Evolutionary conservation across 148 eudicot genomes (phyloP).

Genomic region (Heliosperma pusillum): DNA sequence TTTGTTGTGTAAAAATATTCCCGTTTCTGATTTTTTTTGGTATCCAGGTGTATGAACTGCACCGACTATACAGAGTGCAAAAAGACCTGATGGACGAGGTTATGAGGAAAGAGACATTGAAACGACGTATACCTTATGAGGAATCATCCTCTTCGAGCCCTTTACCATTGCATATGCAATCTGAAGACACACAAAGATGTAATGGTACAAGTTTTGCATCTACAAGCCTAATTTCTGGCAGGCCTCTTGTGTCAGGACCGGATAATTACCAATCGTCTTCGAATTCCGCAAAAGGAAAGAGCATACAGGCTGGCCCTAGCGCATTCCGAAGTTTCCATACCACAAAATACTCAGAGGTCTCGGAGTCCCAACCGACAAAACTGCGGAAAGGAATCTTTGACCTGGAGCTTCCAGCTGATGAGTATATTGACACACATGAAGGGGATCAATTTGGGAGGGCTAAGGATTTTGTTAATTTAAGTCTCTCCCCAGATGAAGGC

Average conservation of each 20-base stretch:
- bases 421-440: conserved; percentile 62
- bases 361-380: conserved; percentile 72
- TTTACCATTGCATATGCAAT: conserved; percentile 44
- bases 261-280: not conserved
- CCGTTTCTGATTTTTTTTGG: not conserved
- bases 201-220: conserved; percentile 42
- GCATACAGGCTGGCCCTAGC: conserved; percentile 27
- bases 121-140: conserved; percentile 39
- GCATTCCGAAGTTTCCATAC: conserved; percentile 36
- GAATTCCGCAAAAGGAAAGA: conserved; percentile 25
- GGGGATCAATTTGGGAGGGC: conserved; percentile 30
- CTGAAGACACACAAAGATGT: conserved; percentile 48
- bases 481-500: not conserved
- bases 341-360: conserved; percentile 51
- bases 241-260: not conserved
- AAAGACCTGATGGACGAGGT: conserved; percentile 73
- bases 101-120: conserved; percentile 40
- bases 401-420: conserved; percentile 76
- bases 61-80: conserved; percentile 70
- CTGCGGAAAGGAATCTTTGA: conserved; percentile 61
- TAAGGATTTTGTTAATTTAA: too few species aligned
- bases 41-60: conserved; percentile 72
- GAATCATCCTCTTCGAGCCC: conserved; percentile 66
- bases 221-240: conserved; percentile 11
- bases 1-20: not conserved